These are phyloP conservation scores for Phytophthora fragariae DNA, from an alignment of 352 stramenopile genomes.

Conservation along the genomic window DNA sequence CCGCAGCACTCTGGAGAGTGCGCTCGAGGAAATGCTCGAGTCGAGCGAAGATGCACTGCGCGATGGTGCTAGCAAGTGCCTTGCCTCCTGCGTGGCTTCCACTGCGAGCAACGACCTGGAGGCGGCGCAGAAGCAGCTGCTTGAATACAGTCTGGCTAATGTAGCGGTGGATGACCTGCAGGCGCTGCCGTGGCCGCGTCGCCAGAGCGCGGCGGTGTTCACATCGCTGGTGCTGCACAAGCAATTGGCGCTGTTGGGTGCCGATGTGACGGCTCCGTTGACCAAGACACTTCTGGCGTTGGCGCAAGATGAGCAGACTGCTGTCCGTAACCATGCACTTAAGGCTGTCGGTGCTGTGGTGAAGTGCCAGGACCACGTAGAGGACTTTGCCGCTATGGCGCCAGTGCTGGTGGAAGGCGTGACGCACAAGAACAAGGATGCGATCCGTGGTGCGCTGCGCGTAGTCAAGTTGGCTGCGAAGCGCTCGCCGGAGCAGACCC, in stretches of 20 bases:
- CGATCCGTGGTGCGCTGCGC: conserved; percentile 72
- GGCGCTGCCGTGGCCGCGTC: conserved; percentile 56
- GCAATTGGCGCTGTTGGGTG: conserved; percentile 46
- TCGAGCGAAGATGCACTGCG: conserved; percentile 70
- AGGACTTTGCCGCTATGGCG: conserved; percentile 50
- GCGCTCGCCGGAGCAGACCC: conserved; percentile 62
- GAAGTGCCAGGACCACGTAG: conserved; percentile 51
- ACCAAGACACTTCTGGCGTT: conserved; percentile 49
- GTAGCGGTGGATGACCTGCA: conserved; percentile 46
- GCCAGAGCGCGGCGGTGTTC: conserved; percentile 75
- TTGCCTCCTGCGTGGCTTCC: conserved; percentile 64
- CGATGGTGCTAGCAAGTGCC: conserved; percentile 69
- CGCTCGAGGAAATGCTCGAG: conserved; percentile 73
- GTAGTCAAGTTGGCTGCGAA: conserved; percentile 83
- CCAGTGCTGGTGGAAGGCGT: conserved; percentile 70
- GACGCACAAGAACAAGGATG: conserved; percentile 82
- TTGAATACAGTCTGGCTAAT: conserved; percentile 60
- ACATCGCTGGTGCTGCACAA: conserved; percentile 59
- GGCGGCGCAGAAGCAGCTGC: conserved; percentile 41
- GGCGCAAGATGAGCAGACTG: conserved; percentile 69
- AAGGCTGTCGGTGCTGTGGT: conserved; percentile 64
- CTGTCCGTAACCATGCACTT: conserved; percentile 64
- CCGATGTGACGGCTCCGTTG: conserved; percentile 35
- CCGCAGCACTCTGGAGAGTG: conserved; percentile 60
- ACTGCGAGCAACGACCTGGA: conserved; percentile 50